Base-by-base conservation (phyloP, 202 grass and related monocot genomes). In the Schoenoplectus tabernaemontani region DNA sequence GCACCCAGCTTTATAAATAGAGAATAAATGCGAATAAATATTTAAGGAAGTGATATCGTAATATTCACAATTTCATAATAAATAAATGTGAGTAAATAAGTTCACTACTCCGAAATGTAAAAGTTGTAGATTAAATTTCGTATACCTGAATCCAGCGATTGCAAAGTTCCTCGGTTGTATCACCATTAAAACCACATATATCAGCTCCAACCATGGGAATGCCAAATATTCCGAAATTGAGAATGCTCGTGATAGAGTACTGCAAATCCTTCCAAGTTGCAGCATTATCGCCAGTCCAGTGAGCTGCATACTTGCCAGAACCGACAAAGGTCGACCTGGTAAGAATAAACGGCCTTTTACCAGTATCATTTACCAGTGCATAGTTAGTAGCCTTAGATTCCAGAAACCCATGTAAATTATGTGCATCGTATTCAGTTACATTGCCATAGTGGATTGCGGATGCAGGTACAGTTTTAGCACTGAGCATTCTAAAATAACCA, bases 251-350 rank as follows among this genome's bases (percentile, higher is more conserved):
- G 38, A 97, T 92, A 30, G 94, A 97, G 66, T 92, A 88, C 0
- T 3, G 62, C 28, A 97, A 79, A 47, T 97, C 87, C 7, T 86
- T 87, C 91, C 94, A 97, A 1, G 47, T 34, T 0, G 91, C 94
- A 0, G 0, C 1, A 59, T 90, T 97, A 82, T 97, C 91, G 1
- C 91, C 94, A 0, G 87, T 87, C 94, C 94, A 97, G 65, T 97
- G 94, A 42, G 94, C 94, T 3, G 77, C 59, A 71, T 84, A 93
- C 37, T 89, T 56, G 7, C 94, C 94, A 20, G 94, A 97, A 0
- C 91, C 94, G 2, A 97, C 87, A 79, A 97, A 97, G 0, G 91
- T 97, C 9, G 94, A 97, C n/a, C 94, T 83, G 57, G 73, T 88
- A 16, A 97, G 82, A 43, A 97, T 82, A 83, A 97, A 97, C 0